Percentiles rank a stretch among this genome's conserved stretches.
These are phyloP conservation scores for Termitomyces sp. DNA, from an alignment of 768 basidiomycete species.

Conservation along the genomic window DNA sequence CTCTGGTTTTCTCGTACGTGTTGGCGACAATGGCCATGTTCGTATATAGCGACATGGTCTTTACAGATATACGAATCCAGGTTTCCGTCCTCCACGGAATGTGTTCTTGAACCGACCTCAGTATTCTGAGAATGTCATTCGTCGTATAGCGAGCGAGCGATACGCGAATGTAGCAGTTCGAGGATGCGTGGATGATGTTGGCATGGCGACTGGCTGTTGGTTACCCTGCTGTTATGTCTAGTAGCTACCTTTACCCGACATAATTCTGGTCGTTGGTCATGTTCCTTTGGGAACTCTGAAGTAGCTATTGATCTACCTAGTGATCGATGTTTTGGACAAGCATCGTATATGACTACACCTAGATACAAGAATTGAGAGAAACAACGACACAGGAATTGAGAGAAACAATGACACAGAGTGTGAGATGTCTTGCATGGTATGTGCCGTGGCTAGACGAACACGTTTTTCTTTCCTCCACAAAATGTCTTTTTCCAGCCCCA, in stretches of 20 bases:
- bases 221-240: too few relatives aligned
- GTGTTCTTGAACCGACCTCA: too few relatives aligned
- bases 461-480: slow-evolving; percentile 1
- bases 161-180: too few relatives aligned
- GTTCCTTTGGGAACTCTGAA: background rate
- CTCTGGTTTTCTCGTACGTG: background rate
- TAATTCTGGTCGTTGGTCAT: background rate
- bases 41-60: too few relatives aligned
- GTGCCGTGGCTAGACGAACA: background rate
- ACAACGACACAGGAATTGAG: background rate
- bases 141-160: too few relatives aligned
- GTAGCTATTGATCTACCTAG: background rate
- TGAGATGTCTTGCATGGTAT: background rate
- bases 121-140: too few relatives aligned
- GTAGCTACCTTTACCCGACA: background rate
- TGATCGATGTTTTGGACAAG: background rate
- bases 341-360: background rate
- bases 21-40: background rate
- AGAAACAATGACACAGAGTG: too few relatives aligned
- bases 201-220: too few relatives aligned
- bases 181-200: too few relatives aligned
- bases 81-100: too few relatives aligned
- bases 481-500: slow-evolving; percentile 30
- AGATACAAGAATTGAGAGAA: too few relatives aligned
- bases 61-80: too few relatives aligned